These are phyloP conservation scores for Bolboschoenus planiculmis DNA, from an alignment of 176 grass and related monocot genomes.

Conservation along the genomic window DNA sequence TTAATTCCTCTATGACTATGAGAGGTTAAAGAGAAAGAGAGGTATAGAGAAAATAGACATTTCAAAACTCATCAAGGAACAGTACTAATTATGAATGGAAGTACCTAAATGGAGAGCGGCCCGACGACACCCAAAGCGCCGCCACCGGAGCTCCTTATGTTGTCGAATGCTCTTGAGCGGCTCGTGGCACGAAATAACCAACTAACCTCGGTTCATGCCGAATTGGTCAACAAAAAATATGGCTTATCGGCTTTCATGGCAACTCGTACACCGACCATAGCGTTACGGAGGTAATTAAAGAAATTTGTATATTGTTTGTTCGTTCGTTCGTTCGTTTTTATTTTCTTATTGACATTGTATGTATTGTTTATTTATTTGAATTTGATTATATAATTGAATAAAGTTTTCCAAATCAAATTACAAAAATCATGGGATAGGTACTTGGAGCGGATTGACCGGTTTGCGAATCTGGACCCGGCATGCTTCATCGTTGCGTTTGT, in stretches of 20 bases:
- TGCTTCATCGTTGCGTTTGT: conserved; percentile 75
- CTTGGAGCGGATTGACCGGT: conserved; percentile 74
- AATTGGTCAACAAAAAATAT: neutral
- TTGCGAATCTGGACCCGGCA: conserved; percentile 46
- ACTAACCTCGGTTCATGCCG: neutral
- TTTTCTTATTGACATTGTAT: neutral
- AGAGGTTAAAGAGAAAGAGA: neutral
- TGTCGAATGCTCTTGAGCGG: conserved; percentile 51
- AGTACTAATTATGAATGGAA: neutral
- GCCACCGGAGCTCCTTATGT: conserved; percentile 37
- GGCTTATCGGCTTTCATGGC: conserved; percentile 56
- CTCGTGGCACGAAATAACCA: conserved; percentile 72
- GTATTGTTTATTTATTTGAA: neutral
- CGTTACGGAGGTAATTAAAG: conserved; percentile 33
- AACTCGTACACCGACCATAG: conserved; percentile 42
- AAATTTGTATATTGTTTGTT: neutral
- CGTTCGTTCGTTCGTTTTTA: neutral
- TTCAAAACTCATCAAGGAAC: neutral
- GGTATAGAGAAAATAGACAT: neutral
- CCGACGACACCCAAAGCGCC: neutral
- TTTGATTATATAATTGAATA: no score
- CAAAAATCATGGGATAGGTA: conserved; percentile 19
- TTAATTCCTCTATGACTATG: neutral
- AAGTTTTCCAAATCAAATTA: neutral
- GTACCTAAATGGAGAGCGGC: neutral